phyloP scores from a whole-genome alignment of 2,329 filamentous ascomycete genomes.

The Fusarium citri region DNA sequence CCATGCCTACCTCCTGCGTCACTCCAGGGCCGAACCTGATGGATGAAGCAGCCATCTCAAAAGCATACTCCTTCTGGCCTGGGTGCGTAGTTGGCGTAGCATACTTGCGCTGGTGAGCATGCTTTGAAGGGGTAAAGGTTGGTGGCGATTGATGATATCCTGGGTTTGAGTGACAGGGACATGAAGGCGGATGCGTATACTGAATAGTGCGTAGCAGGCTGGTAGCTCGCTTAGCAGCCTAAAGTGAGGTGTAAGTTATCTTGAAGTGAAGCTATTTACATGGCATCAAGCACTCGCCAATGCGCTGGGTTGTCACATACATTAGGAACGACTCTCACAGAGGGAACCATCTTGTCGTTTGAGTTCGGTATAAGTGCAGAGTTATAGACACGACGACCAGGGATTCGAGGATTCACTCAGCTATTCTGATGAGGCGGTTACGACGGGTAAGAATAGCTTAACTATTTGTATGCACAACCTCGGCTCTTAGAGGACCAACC shows the following conservation, averaged over 20 bases:
- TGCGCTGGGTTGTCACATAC: conserved; percentile 41
- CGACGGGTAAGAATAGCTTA: conserved; percentile 23
- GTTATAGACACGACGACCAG: not conserved
- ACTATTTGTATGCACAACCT: conserved; percentile 31
- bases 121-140: conserved; percentile 63
- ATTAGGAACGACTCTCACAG: conserved; percentile 51
- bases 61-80: conserved; percentile 91
- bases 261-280: not conserved
- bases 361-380: conserved; percentile 3
- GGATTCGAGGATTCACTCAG: conserved; percentile 10
- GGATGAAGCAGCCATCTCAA: conserved; percentile 96
- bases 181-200: conserved; percentile 86
- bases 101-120: conserved; percentile 60
- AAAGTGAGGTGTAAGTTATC: conserved; percentile 6
- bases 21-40: conserved; percentile 94
- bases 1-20: conserved; percentile 98
- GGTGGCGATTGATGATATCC: conserved; percentile 76
- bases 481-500: conserved; percentile 36
- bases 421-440: conserved; percentile 16
- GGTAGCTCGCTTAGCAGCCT: conserved; percentile 73
- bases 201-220: conserved; percentile 89
- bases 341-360: conserved; percentile 43
- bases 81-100: conserved; percentile 76
- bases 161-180: conserved; percentile 93
- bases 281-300: not conserved